Conservation (phyloP, 768 basidiomycete species). For the Suillus decipiens region DNA sequence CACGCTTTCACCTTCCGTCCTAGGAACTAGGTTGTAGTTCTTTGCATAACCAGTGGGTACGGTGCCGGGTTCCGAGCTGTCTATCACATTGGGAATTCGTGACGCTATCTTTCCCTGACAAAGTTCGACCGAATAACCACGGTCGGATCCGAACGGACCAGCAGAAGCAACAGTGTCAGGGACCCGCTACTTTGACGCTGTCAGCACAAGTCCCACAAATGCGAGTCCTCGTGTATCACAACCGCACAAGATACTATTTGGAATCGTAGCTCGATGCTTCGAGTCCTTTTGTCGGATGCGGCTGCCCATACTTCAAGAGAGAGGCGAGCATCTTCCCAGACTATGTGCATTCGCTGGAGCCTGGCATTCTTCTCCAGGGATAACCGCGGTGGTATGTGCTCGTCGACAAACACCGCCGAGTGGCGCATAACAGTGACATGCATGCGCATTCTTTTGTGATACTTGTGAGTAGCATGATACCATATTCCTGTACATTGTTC, state of each 20-base stretch:
- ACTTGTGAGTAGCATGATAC: background rate
- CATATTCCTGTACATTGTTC: background rate
- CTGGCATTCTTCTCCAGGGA: too few species aligned
- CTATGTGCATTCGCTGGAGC: background rate
- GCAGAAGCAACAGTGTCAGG: background rate
- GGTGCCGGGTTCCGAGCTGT: background rate
- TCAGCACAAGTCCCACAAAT: slow-evolving; percentile 1
- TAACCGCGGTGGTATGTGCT: background rate
- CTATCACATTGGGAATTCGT: background rate
- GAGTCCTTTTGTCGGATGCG: background rate
- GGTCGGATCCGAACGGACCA: background rate
- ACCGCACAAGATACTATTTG: background rate
- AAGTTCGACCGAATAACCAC: background rate
- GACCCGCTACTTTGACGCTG: background rate
- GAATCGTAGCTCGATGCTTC: background rate
- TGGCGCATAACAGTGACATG: background rate
- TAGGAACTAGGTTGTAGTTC: background rate
- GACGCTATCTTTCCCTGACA: background rate
- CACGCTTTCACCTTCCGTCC: background rate
- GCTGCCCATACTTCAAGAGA: background rate
- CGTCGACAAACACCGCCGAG: background rate
- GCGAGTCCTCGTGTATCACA: background rate
- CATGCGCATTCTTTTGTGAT: background rate
- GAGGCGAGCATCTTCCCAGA: slow-evolving; percentile 1
- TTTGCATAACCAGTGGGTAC: background rate